Percentiles rank a stretch among this genome's conserved stretches.
phyloP scores from a whole-genome alignment of 1,139 yeast genomes.

The Debaryomyces sp. region DNA sequence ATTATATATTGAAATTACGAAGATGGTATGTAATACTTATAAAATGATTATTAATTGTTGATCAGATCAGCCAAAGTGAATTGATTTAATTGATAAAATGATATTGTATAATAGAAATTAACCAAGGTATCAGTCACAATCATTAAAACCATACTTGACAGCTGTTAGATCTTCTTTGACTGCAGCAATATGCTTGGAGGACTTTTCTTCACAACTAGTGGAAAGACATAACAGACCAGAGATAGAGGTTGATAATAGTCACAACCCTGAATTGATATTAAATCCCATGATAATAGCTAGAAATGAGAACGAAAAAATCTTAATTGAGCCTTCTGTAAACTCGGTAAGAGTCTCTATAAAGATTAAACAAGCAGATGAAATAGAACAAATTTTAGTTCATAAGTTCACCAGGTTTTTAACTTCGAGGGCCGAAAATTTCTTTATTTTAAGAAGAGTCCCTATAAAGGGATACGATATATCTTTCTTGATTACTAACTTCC shows the following conservation, averaged over 20 bases:
- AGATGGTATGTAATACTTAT: slow-evolving; percentile 1
- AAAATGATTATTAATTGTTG: not conserved
- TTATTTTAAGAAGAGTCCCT: slow-evolving; percentile 89
- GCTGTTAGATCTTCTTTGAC: slow-evolving; percentile 94
- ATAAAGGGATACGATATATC: slow-evolving; percentile 91
- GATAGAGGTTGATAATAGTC: slow-evolving; percentile 70
- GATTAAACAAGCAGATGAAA: slow-evolving; percentile 97
- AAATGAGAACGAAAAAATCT: slow-evolving; percentile 89
- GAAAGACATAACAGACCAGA: slow-evolving; percentile 99
- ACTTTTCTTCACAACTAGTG: slow-evolving; percentile 91
- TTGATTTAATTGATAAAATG: not conserved
- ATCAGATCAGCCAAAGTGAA: not conserved
- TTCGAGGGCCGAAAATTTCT: slow-evolving; percentile 92
- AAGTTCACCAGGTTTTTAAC: slow-evolving; percentile 92
- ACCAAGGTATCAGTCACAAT: slow-evolving; percentile 65
- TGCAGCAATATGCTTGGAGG: slow-evolving; percentile 93
- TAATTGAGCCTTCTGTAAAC: slow-evolving; percentile 93
- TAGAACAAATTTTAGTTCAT: slow-evolving; percentile 90
- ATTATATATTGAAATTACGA: not conserved
- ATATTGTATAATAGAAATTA: slow-evolving; percentile 6
- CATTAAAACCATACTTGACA: slow-evolving; percentile 89
- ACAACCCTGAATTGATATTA: slow-evolving; percentile 77
- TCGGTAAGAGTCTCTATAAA: slow-evolving; percentile 86
- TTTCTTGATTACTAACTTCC: slow-evolving; percentile 89
- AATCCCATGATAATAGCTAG: slow-evolving; percentile 91